Evolutionary conservation across 345 rosid genomes (phyloP), one percentile per base, ranked within the genome.

Genomic region (Lumnitzera littorea): DNA sequence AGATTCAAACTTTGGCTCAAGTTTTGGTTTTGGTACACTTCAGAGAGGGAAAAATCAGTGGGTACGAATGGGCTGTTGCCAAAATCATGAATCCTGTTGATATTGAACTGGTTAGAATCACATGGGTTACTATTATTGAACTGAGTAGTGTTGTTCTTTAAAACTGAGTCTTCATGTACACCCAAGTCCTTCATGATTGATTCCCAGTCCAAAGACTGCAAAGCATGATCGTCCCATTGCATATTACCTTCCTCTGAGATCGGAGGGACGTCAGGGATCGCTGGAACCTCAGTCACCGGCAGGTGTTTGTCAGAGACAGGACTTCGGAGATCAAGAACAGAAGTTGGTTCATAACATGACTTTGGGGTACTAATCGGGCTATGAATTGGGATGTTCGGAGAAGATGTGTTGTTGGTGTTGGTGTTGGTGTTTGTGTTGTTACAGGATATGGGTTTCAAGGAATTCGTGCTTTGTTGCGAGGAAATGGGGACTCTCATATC

Each of bases 141-240:
- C 43, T 36, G 43, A 36, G 43, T 36, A 5, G 3, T 36, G 43
- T 36, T 36, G 43, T 36, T 36, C 43, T 36, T 36, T 36, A 36
- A 36, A 36, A 36, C 43, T 3, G 85, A 82, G 48, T 91, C 91
- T 12, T 83, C 85, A n/a, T 85, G 85, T 49, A 88, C 61, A 11
- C 82, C 96, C 47, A 90, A 59, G 25, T 94, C 99, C 51, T 71
- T 77, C 92, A 94, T 86, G 67, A 88, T 78, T 9, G 92, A 82
- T 52, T 94, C 99, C 97, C 95, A 94, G 56, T 90, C 97, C 80
- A 89, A 75, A 59, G 36, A 66, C 50, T 85, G 96, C 50, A 85
- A 72, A 15, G 78, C 80, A 55, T 83, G 84, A 46, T 89, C 96
- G 49, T 78, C 94, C 83, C 75, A 80, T 57, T 75, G 82, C 43